A percentile compares a stretch with the other conserved stretches of the same genome.
Evolutionary conservation across 2,329 filamentous ascomycete genomes (phyloP).

Genomic region (Colletotrichum sansevieriae): DNA sequence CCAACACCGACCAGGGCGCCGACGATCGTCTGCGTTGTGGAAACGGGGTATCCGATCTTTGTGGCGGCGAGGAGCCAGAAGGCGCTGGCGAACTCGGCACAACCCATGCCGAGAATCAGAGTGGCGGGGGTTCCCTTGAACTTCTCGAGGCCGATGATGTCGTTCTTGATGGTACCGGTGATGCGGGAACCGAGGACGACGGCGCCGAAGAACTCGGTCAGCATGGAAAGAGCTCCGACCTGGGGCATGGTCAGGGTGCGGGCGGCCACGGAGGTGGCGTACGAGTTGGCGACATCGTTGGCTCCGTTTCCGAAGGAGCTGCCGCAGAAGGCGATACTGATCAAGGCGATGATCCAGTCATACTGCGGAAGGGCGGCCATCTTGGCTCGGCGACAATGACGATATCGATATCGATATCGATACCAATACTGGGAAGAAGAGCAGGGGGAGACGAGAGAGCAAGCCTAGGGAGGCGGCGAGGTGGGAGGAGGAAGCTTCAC

Average conservation of each 20-base stretch:
- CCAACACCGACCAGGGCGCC: constrained; percentile 39
- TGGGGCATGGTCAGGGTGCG: constrained; percentile 65
- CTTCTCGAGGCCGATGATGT: constrained; percentile 54
- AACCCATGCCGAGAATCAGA: constrained; percentile 37
- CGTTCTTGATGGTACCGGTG: constrained; percentile 58
- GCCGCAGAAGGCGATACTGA: constrained; percentile 41
- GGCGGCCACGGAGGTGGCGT: constrained; percentile 65
- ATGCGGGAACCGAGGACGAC: constrained; percentile 62
- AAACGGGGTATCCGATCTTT: constrained; percentile 40
- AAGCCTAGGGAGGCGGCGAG: background rate
- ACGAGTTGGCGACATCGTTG: constrained; percentile 56
- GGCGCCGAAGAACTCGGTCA: constrained; percentile 66
- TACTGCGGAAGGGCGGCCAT: constrained; percentile 39
- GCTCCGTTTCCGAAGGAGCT: constrained; percentile 39
- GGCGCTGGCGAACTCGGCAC: constrained; percentile 38
- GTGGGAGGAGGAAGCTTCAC: background rate
- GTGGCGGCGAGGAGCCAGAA: constrained; percentile 39
- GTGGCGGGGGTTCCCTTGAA: constrained; percentile 48
- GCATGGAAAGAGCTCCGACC: constrained; percentile 61
- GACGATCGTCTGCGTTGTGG: constrained; percentile 39
- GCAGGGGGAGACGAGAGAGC: background rate
- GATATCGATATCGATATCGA: background rate
- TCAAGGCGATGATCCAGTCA: constrained; percentile 41
- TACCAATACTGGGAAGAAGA: no score
- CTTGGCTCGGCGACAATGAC: background rate